A percentile compares a stretch with the other conserved stretches of the same genome.
Conservation (phyloP, 2,329 filamentous ascomycete species). For the Epichloe bromicola region DNA sequence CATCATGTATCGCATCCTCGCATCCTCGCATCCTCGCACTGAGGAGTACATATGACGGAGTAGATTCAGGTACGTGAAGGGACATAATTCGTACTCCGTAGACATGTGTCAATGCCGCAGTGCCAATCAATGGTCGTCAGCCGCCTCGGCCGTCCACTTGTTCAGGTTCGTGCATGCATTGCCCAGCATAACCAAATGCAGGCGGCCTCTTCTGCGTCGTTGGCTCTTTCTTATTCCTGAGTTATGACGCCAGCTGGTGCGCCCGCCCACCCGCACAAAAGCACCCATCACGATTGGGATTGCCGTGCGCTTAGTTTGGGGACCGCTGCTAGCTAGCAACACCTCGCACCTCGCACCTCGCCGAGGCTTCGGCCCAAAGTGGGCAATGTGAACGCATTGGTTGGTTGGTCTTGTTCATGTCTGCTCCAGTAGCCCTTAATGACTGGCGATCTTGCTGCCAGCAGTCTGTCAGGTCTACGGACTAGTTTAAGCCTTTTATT, state of each 20-base stretch:
- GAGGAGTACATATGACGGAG: background rate
- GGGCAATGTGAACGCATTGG: background rate
- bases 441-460: too few relatives aligned
- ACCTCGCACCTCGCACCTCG: background rate
- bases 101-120: background rate
- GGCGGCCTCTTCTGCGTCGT: slow-evolving; percentile 8
- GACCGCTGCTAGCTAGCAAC: background rate
- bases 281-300: slow-evolving; percentile 12
- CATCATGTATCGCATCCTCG: background rate
- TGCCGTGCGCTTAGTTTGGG: background rate
- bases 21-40: background rate
- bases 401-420: too few relatives aligned
- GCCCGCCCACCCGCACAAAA: slow-evolving; percentile 15
- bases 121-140: slow-evolving; percentile 1
- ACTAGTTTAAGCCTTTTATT: too few relatives aligned
- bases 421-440: too few relatives aligned
- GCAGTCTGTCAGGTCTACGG: too few relatives aligned
- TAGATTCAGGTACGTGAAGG: background rate
- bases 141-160: slow-evolving; percentile 1
- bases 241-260: slow-evolving; percentile 2
- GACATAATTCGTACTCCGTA: background rate
- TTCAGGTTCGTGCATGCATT: slow-evolving; percentile 4
- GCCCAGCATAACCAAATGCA: slow-evolving; percentile 5
- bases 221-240: slow-evolving; percentile 1
- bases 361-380: background rate